Evolutionary conservation across 495 filamentous ascomycete genomes (phyloP).

Genomic region (Apiosordaria backusii): DNA sequence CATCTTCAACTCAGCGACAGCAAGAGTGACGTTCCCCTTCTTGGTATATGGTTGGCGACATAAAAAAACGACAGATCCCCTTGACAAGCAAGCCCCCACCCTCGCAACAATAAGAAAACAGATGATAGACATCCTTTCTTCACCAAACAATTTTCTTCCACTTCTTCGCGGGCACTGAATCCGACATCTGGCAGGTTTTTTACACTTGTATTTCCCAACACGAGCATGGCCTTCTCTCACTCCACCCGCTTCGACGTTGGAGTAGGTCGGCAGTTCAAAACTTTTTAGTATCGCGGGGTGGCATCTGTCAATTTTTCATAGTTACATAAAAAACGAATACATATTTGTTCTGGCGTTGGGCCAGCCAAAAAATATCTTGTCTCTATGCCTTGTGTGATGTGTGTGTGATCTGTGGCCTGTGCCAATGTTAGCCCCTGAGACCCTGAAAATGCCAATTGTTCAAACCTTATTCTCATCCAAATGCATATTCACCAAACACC

Average conservation of each 20-base stretch:
- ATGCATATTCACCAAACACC: neutral
- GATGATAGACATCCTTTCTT: neutral
- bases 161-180: conserved; percentile 7
- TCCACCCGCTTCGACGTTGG: neutral
- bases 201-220: conserved; percentile 9
- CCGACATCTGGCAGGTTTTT: neutral
- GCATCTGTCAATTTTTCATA: neutral
- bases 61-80: neutral
- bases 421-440: neutral
- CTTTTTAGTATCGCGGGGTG: neutral
- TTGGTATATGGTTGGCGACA: neutral
- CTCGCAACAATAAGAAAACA: neutral
- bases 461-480: neutral
- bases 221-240: neutral
- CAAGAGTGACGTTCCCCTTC: conserved; percentile 1
- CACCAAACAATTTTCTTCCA: neutral
- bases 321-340: conserved; percentile 2
- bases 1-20: neutral
- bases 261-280: neutral
- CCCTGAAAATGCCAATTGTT: neutral
- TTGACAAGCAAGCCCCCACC: neutral
- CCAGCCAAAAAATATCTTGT: neutral
- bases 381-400: neutral
- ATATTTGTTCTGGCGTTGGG: conserved; percentile 8
- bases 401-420: neutral